Percentiles rank a stretch among this genome's conserved stretches.
These are phyloP conservation scores for Elongisporangium prolatum DNA, from an alignment of 352 stramenopile genomes.

Conservation along the genomic window DNA sequence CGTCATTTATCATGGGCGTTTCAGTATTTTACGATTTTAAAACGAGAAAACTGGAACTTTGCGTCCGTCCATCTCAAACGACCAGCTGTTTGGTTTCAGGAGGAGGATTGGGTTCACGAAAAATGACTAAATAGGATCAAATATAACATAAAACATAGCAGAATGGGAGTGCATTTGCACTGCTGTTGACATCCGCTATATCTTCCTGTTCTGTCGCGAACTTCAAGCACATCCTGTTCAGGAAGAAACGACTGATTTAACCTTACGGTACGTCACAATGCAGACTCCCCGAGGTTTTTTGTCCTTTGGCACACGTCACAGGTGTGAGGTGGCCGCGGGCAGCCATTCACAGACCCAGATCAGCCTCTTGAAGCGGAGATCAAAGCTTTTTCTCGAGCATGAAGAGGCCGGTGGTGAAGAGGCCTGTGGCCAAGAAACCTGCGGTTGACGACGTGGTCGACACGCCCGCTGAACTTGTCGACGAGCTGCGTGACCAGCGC, in stretches of 20 bases:
- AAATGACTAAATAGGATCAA: neutral
- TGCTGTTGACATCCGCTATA: neutral
- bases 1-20: too few relatives aligned
- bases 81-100: neutral
- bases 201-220: neutral
- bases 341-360: neutral
- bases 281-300: neutral
- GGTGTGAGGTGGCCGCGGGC: neutral
- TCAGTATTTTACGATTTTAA: neutral
- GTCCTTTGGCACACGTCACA: neutral
- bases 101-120: neutral
- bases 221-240: neutral
- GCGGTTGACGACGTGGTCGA: slow-evolving; percentile 6
- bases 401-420: neutral
- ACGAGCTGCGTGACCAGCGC: slow-evolving; percentile 17
- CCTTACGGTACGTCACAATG: neutral
- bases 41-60: neutral
- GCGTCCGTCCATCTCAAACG: neutral
- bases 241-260: neutral
- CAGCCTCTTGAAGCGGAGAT: neutral
- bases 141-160: too few relatives aligned
- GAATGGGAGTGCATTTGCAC: too few relatives aligned
- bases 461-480: slow-evolving; percentile 9
- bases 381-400: neutral
- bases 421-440: too few relatives aligned